Base-by-base conservation (phyloP, 345 rosid species). In the Salix exigua region DNA sequence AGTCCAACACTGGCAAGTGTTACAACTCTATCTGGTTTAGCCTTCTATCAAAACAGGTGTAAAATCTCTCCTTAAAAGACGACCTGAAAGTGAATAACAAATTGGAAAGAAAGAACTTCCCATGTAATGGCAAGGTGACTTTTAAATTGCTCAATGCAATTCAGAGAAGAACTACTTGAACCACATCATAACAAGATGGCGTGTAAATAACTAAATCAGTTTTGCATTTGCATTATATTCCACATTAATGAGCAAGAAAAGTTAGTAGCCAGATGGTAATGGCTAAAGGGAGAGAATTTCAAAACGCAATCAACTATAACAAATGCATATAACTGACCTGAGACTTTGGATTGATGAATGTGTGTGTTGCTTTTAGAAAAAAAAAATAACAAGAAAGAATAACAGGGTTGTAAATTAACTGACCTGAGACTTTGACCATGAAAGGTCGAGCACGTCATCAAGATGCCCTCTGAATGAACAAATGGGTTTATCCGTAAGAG, bases 401-500 rank as follows among this genome's bases (percentile, higher is more conserved):
- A n/a, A 28, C 26, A 58, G 63, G 18, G 9, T 13, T 38, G 46
- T 21, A 37, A 42, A 68, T 23, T 65, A 40, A 82, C 96, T 76
- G 72, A 94, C 98, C 97, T 86, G 97, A 83, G 97, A 89, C 84
- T 91, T 91, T 68, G 99, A 96, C 99, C 99, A 96, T n/a, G 99
- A 89, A 51, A 96, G 91, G 83, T 96, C 99, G 46, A 92, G 98
- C 74, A 96, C 99, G 82, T 85, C 97, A 84, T 88, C 77, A n/a
- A 75, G 60, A 85, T 96, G 99, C 48, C 99, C 97, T 68, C 80
- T 79, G 71, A 96, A 96, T 48, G 99, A 92, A 84, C 94, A 93
- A 79, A 93, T 38, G 19, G 99, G 99, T 80, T 91, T 96, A 18
- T 96, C 99, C 13, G 90, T 74, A 33, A 96, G 94, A 18, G 87